phyloP scores from a whole-genome alignment of 768 basidiomycete species.

The Tricholoma flavovirens region DNA sequence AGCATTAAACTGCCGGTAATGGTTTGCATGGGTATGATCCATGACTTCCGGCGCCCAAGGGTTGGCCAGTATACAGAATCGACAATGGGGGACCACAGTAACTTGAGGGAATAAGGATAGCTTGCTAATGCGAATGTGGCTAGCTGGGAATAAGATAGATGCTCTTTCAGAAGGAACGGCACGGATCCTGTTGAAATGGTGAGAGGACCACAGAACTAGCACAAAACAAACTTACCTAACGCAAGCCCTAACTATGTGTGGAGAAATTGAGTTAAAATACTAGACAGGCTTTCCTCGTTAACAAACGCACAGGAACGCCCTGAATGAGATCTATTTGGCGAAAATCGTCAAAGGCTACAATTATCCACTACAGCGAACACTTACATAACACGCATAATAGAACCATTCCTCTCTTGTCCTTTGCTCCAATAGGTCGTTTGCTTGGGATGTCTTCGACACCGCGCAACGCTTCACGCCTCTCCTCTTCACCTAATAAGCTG shows the following conservation, averaged over 20 bases:
- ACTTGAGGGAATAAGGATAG: slow-evolving; percentile 94
- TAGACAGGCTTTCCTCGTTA: slow-evolving; percentile 5
- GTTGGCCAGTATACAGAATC: slow-evolving; percentile 82
- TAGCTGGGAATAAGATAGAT: slow-evolving; percentile 95
- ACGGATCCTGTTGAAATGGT: slow-evolving; percentile 63
- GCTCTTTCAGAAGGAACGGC: slow-evolving; percentile 92
- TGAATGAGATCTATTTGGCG: slow-evolving; percentile 61
- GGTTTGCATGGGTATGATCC: slow-evolving; percentile 97
- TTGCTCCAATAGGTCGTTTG: slow-evolving; percentile 53
- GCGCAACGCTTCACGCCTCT: slow-evolving; percentile 40
- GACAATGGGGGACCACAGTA: slow-evolving; percentile 96
- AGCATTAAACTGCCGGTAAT: slow-evolving; percentile 83
- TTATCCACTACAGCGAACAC: slow-evolving; percentile 71
- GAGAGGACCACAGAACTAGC: not conserved
- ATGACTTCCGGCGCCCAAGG: slow-evolving; percentile 92
- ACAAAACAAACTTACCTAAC: slow-evolving; percentile 46
- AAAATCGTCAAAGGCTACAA: slow-evolving; percentile 27
- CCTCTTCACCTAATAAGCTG: slow-evolving; percentile 52
- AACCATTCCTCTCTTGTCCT: slow-evolving; percentile 81
- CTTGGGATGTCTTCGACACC: slow-evolving; percentile 29
- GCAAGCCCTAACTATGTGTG: slow-evolving; percentile 72
- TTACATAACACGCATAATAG: slow-evolving; percentile 83
- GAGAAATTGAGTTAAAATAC: slow-evolving; percentile 7
- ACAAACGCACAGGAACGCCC: slow-evolving; percentile 74
- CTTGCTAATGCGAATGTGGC: slow-evolving; percentile 89